phyloP scores from a whole-genome alignment of 2,329 filamentous ascomycete species.

The Cladophialophora psammophila region DNA sequence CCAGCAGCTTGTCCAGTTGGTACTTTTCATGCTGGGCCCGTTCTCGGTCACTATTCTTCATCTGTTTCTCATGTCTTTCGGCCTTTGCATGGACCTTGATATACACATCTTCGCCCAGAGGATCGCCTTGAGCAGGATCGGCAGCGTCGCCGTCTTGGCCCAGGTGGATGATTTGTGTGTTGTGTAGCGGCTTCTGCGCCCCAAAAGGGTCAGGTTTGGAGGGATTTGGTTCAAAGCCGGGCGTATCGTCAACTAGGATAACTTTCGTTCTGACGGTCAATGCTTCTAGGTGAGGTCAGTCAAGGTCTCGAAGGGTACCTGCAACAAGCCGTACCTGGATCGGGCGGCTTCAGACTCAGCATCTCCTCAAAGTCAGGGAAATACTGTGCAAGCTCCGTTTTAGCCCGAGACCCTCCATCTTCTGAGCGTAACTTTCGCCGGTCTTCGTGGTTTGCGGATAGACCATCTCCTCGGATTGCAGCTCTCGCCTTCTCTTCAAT shows the following conservation, averaged over 20 bases:
- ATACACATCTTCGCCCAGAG: slow-evolving; percentile 64
- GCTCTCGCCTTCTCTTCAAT: slow-evolving; percentile 40
- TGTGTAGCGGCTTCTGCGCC: slow-evolving; percentile 48
- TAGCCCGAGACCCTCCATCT: slow-evolving; percentile 79
- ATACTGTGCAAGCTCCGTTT: slow-evolving; percentile 89
- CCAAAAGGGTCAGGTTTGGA: slow-evolving; percentile 42
- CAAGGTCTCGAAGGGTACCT: slow-evolving; percentile 22
- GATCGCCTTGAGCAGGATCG: slow-evolving; percentile 54
- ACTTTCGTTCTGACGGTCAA: slow-evolving; percentile 77
- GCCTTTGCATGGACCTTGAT: slow-evolving; percentile 66
- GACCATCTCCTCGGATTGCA: slow-evolving; percentile 28
- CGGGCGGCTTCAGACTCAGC: slow-evolving; percentile 82
- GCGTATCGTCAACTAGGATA: slow-evolving; percentile 69
- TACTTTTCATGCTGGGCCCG: slow-evolving; percentile 71
- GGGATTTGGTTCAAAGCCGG: slow-evolving; percentile 32
- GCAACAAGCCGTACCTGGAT: slow-evolving; percentile 67
- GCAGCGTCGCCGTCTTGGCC: slow-evolving; percentile 5
- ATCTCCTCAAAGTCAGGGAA: slow-evolving; percentile 95
- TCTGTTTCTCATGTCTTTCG: slow-evolving; percentile 71
- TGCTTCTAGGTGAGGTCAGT: slow-evolving; percentile 64
- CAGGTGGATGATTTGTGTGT: slow-evolving; percentile 55
- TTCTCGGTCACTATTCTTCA: slow-evolving; percentile 72
- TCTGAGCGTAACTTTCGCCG: slow-evolving; percentile 84
- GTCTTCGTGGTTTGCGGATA: slow-evolving; percentile 53
- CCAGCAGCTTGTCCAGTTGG: slow-evolving; percentile 72